Base-by-base conservation (phyloP, 345 rosid genomes). In the Trapa incisa region DNA sequence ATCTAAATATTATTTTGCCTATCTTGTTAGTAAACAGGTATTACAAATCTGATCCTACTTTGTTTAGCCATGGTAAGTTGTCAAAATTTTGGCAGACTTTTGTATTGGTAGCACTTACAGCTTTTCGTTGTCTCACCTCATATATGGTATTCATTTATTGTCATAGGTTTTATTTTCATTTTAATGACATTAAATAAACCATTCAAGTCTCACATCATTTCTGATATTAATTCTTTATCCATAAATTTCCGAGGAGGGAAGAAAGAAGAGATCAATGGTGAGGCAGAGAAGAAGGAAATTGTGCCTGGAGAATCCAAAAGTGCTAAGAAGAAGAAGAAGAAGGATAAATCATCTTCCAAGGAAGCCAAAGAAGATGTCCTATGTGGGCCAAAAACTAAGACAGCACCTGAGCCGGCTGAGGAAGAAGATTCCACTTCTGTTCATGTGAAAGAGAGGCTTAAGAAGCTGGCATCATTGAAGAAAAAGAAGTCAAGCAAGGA, bases 401-500 rank as follows among this genome's bases (percentile, higher is more conserved):
- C 75, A 42, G 85, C 29, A 37, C 12, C 67, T 0, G 84, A 82
- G 72, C 77, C 73, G 38, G 61, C 74, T 0, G 71, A 61, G 4
- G 87, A 81, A 68, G 89, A 78, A 52, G 57, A 52, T 7, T 6
- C 57, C 64, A 66, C 76, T 56, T 71, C 86, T 75, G 60, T 83
- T 50, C 86, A 83, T 72, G 81, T 87, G 72, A 91, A 84, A 74
- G 90, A 84, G 75, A 79, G 83, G 72, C 75, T 86, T 45, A 92
- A 83, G 81, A 89, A 84, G 78, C 66, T 81, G 74, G 83, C 72
- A 39, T 74, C 86, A 41, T 4, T 57, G 13, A 89, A 83, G 75
- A 92, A 22, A 22, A 22, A 92, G 90, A 92, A 92, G 71, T 85
- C 91, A 0, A 68, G 80, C 80, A 89, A 86, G 80, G 96, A 92